These are phyloP conservation scores for Sporisorium reilianum DNA, from an alignment of 1,284 basidiomycete species.

Conservation along the genomic window DNA sequence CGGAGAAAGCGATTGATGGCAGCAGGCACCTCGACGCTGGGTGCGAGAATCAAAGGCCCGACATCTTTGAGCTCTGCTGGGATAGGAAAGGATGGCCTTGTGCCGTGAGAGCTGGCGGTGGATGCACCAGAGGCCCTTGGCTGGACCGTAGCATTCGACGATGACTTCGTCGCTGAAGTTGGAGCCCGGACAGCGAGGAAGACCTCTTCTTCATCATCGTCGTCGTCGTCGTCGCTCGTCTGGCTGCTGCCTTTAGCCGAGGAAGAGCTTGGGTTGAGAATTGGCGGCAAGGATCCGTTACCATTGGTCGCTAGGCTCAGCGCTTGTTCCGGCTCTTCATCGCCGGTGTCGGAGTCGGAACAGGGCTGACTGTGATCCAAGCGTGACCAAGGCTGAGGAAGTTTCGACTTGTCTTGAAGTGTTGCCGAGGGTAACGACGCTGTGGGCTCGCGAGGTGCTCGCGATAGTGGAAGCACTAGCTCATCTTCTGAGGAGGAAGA, in stretches of 20 bases:
- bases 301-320: slow-evolving; percentile 16
- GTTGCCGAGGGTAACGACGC: background rate
- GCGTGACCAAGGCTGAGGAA: no score
- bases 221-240: slow-evolving; percentile 33
- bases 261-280: background rate
- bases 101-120: background rate
- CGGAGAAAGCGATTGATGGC: slow-evolving; percentile 83
- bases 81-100: slow-evolving; percentile 28
- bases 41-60: slow-evolving; percentile 26
- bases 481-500: slow-evolving; percentile 35
- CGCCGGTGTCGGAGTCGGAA: slow-evolving; percentile 14
- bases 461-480: slow-evolving; percentile 15
- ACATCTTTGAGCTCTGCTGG: slow-evolving; percentile 17
- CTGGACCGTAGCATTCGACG: background rate
- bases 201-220: slow-evolving; percentile 37
- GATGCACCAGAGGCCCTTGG: background rate
- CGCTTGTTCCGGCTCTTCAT: slow-evolving; percentile 24
- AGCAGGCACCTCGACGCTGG: slow-evolving; percentile 74
- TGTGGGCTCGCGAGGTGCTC: slow-evolving; percentile 5
- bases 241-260: background rate
- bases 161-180: background rate
- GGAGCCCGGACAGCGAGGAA: slow-evolving; percentile 21
- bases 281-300: background rate
- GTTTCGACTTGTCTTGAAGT: background rate
- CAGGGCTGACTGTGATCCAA: background rate